Percentiles rank a stretch among this genome's conserved stretches.
Conservation (phyloP, 768 basidiomycete species). For the Pleurotus tuoliensis region DNA sequence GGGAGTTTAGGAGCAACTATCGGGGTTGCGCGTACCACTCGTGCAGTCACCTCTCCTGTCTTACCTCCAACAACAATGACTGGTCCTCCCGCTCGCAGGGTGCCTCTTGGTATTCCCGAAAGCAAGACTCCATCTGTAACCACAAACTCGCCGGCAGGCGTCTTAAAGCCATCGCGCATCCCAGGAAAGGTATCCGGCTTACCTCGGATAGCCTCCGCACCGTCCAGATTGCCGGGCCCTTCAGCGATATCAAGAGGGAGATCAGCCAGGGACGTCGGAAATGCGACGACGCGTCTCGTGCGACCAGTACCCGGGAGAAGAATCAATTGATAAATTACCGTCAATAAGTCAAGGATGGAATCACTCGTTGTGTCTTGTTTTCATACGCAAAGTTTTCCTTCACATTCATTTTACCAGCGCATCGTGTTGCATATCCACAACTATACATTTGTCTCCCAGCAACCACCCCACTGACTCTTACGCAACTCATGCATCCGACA, state of each 20-base stretch:
- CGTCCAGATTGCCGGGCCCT: conserved; percentile 1
- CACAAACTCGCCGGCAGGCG: background rate
- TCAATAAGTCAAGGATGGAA: background rate
- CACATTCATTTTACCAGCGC: background rate
- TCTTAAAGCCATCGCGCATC: background rate
- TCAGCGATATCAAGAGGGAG: background rate
- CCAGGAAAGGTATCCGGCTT: background rate
- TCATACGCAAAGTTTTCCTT: background rate
- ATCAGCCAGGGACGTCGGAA: background rate
- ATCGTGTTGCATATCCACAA: background rate
- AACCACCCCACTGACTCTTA: too few relatives aligned
- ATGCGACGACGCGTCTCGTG: background rate
- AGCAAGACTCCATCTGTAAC: background rate
- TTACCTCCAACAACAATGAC: background rate
- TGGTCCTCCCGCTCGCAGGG: background rate
- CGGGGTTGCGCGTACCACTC: background rate
- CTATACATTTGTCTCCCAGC: background rate
- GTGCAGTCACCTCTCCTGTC: background rate
- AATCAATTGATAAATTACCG: background rate
- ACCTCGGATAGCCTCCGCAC: conserved; percentile 1
- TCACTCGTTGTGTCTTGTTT: background rate
- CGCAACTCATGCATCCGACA: too few relatives aligned
- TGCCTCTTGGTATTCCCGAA: background rate
- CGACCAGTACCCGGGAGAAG: background rate
- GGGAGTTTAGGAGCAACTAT: background rate